Percentiles rank a stretch among this genome's conserved stretches.
Evolutionary conservation across 2,329 filamentous ascomycete genomes (phyloP).

Genomic region (Colletotrichum spinosum): DNA sequence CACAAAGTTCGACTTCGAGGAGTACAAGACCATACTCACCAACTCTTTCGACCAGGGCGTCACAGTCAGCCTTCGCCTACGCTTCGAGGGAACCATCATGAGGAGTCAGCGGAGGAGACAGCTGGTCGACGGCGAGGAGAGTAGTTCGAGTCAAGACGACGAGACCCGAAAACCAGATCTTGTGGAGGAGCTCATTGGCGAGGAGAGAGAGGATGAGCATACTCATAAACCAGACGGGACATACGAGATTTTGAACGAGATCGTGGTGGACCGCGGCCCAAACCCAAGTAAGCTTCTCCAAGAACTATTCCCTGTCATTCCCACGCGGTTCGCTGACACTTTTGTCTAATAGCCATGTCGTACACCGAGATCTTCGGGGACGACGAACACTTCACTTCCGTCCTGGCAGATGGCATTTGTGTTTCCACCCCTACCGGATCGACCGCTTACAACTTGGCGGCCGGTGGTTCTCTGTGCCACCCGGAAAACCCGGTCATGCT

Average conservation of each 20-base stretch:
- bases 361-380: conserved; percentile 93
- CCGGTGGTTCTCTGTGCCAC: conserved; percentile 94
- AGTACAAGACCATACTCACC: conserved; percentile 76
- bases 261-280: conserved; percentile 94
- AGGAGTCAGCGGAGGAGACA: conserved; percentile 69
- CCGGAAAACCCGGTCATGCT: conserved; percentile 97
- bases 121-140: conserved; percentile 38
- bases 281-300: conserved; percentile 78
- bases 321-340: conserved; percentile 9
- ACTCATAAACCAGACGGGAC: conserved; percentile 89
- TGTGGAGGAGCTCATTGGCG: conserved; percentile 89
- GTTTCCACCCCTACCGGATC: conserved; percentile 95
- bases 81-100: conserved; percentile 97
- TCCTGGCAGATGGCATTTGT: conserved; percentile 92
- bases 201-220: conserved; percentile 83
- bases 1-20: conserved; percentile 93
- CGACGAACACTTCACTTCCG: conserved; percentile 93
- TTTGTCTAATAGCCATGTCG: conserved; percentile 76
- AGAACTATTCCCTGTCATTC: conserved; percentile 2
- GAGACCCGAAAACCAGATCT: conserved; percentile 69
- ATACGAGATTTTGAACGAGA: conserved; percentile 93
- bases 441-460: conserved; percentile 88
- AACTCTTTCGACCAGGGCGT: conserved; percentile 85
- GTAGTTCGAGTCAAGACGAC: conserved; percentile 48
- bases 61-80: conserved; percentile 85